A percentile compares a stretch with the other conserved stretches of the same genome.
phyloP scores from a whole-genome alignment of 352 stramenopile species.

The Phytophthora cactorum region DNA sequence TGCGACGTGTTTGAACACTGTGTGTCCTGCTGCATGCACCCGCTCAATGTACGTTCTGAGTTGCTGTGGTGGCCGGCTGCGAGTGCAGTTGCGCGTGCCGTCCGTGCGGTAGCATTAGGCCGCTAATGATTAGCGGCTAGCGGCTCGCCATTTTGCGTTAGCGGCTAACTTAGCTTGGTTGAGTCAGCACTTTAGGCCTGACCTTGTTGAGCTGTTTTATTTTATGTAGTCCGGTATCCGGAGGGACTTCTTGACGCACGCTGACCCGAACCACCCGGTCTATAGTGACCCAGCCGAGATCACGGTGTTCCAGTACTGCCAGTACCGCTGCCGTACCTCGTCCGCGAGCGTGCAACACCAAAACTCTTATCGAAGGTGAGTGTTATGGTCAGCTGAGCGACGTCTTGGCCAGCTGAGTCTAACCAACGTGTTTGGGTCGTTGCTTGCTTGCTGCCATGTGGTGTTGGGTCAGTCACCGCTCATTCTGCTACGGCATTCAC shows the following conservation, averaged over 20 bases:
- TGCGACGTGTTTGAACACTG: constrained; percentile 74
- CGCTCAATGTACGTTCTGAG: constrained; percentile 58
- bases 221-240: constrained; percentile 53
- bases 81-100: constrained; percentile 6
- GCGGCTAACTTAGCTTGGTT: not conserved
- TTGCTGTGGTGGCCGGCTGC: constrained; percentile 1
- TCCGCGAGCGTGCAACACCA: constrained; percentile 80
- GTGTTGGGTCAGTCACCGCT: constrained; percentile 42
- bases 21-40: constrained; percentile 84
- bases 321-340: constrained; percentile 76
- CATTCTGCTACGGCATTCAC: constrained; percentile 76
- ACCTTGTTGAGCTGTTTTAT: constrained; percentile 18
- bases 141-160: too few relatives aligned
- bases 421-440: too few relatives aligned
- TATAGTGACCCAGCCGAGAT: constrained; percentile 60
- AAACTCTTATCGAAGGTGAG: constrained; percentile 78
- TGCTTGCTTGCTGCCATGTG: constrained; percentile 3
- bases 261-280: constrained; percentile 63
- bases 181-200: constrained; percentile 7
- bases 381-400: not conserved
- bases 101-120: not conserved
- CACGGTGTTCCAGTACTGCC: constrained; percentile 75
- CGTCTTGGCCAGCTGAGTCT: not conserved
- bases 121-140: too few relatives aligned
- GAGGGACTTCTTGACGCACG: constrained; percentile 65